phyloP scores from a whole-genome alignment of 495 filamentous ascomycete genomes.

The Penicillium tannophilum region DNA sequence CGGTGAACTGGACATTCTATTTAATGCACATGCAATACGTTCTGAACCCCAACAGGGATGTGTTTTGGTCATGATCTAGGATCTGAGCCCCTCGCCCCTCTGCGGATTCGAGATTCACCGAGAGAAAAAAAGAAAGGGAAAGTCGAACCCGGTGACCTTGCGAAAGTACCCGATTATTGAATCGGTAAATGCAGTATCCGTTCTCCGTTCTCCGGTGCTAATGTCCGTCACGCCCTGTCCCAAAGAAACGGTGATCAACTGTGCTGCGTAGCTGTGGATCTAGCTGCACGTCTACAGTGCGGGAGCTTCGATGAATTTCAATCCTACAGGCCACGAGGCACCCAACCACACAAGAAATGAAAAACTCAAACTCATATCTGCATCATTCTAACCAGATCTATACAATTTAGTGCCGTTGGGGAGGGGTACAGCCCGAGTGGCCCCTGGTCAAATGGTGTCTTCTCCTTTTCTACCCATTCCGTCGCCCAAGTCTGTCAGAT shows the following conservation, averaged over 20 bases:
- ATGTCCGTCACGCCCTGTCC: not conserved
- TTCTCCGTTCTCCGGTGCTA: not conserved
- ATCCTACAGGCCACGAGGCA: constrained; percentile 14
- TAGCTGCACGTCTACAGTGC: constrained; percentile 13
- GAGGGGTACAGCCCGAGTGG: not conserved
- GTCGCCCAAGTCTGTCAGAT: constrained; percentile 17
- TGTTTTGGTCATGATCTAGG: not conserved
- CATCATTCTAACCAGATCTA: not conserved
- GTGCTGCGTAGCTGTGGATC: not conserved
- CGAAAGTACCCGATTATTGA: not conserved
- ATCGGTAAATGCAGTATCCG: not conserved
- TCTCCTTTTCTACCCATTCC: constrained; percentile 6
- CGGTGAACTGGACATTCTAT: not conserved
- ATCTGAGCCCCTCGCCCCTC: not conserved
- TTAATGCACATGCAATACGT: constrained; percentile 1
- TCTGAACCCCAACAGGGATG: not conserved
- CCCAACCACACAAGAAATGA: not conserved
- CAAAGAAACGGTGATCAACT: not conserved
- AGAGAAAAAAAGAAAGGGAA: not conserved
- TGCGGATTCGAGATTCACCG: not conserved
- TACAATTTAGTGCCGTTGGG: not conserved
- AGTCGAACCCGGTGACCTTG: not conserved
- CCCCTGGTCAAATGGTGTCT: not conserved
- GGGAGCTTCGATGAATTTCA: constrained; percentile 13
- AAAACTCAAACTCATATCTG: not conserved